Conservation (phyloP, 768 basidiomycete genomes). For the Kwoniella sp. region DNA sequence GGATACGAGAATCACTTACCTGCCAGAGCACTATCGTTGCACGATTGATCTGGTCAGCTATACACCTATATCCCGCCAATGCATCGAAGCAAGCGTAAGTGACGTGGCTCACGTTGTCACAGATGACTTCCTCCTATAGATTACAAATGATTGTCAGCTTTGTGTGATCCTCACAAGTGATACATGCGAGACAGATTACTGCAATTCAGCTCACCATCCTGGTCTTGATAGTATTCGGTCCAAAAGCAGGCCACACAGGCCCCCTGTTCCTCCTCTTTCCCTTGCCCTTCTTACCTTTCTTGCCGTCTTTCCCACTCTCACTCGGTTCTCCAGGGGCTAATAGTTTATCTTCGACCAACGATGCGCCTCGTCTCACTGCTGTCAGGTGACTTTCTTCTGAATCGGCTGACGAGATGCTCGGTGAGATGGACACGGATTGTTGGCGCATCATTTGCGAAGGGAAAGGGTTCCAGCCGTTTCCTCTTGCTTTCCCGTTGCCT, state of each 20-base stretch:
- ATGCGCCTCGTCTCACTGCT: constrained; percentile 4
- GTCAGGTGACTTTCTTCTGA: constrained; percentile 11
- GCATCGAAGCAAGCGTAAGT: background rate
- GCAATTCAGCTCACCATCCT: constrained; percentile 19
- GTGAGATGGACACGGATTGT: background rate
- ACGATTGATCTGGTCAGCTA: background rate
- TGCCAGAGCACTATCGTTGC: background rate
- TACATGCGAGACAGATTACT: background rate
- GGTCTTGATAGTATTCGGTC: constrained; percentile 14
- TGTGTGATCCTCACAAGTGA: background rate
- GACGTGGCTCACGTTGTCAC: constrained; percentile 17
- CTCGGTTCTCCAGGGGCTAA: constrained; percentile 4
- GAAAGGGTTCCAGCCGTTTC: constrained; percentile 8
- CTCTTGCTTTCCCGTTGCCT: too few species aligned
- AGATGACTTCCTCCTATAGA: constrained; percentile 19
- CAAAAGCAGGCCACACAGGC: constrained; percentile 9
- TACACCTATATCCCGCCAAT: too few species aligned
- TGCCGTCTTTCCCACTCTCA: background rate
- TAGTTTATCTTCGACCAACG: constrained; percentile 12
- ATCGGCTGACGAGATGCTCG: background rate
- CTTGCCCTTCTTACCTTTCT: background rate
- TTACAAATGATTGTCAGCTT: background rate
- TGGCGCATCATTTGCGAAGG: constrained; percentile 7
- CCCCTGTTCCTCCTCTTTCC: background rate
- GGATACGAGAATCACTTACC: background rate